Percentiles rank a stretch among this genome's conserved stretches.
Evolutionary conservation across 768 basidiomycete species (phyloP).

Genomic region (Naganishia kalamii): DNA sequence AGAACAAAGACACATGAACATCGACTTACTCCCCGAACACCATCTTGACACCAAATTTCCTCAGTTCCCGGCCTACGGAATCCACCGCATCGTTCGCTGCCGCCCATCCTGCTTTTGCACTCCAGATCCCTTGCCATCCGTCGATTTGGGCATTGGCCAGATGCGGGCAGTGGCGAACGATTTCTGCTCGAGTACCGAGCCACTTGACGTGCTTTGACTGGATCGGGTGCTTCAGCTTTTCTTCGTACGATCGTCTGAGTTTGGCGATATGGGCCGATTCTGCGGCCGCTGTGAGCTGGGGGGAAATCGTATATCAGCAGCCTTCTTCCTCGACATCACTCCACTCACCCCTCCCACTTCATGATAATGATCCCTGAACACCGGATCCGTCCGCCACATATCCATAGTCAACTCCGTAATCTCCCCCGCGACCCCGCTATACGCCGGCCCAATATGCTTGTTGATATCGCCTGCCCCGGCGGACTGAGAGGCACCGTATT

Average conservation of each 20-base stretch:
- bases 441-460: conserved; percentile 30
- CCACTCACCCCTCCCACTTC: conserved; percentile 36
- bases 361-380: conserved; percentile 38
- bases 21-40: conserved; percentile 31
- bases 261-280: conserved; percentile 1
- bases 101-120: conserved; percentile 38
- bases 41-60: conserved; percentile 32
- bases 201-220: conserved; percentile 8
- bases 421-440: conserved; percentile 20
- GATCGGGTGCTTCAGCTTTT: not conserved
- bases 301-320: not conserved
- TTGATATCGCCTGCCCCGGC: conserved; percentile 40
- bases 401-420: conserved; percentile 34
- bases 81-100: conserved; percentile 41
- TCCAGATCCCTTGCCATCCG: conserved; percentile 41
- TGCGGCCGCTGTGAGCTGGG: not conserved
- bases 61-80: conserved; percentile 32
- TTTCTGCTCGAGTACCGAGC: not conserved
- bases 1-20: no score
- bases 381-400: conserved; percentile 36
- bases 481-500: conserved; percentile 15
- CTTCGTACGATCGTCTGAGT: conserved; percentile 17
- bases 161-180: conserved; percentile 11
- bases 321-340: not conserved
- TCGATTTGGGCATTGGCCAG: conserved; percentile 17